These are phyloP conservation scores for Clohesyomyces aquaticus DNA, from an alignment of 495 filamentous ascomycete genomes.

Conservation along the genomic window DNA sequence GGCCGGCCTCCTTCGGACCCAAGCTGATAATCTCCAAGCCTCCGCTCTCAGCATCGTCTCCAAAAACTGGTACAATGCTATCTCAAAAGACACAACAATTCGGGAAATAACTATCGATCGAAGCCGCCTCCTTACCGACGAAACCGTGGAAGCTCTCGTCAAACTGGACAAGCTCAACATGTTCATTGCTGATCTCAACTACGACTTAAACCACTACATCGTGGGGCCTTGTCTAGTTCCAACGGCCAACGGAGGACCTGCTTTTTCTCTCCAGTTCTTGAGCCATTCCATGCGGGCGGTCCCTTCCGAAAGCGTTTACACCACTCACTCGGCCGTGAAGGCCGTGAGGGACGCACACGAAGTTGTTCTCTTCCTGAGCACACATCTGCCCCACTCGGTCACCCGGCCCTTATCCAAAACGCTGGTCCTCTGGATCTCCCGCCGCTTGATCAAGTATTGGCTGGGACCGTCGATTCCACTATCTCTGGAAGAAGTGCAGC, in stretches of 20 bases:
- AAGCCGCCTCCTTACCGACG: slow-evolving; percentile 29
- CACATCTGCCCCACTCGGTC: slow-evolving; percentile 66
- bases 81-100: slow-evolving; percentile 33
- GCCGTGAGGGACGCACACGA: slow-evolving; percentile 60
- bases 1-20: slow-evolving; percentile 43
- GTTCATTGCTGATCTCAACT: slow-evolving; percentile 37
- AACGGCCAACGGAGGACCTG: slow-evolving; percentile 25
- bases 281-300: no score
- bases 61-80: slow-evolving; percentile 16
- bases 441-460: slow-evolving; percentile 70
- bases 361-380: slow-evolving; percentile 67
- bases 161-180: slow-evolving; percentile 41
- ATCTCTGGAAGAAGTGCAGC: slow-evolving; percentile 66
- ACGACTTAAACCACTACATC: slow-evolving; percentile 44
- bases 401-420: slow-evolving; percentile 63
- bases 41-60: slow-evolving; percentile 42
- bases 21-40: slow-evolving; percentile 41
- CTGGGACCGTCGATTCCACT: slow-evolving; percentile 75
- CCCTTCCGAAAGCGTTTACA: no score
- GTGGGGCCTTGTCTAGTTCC: slow-evolving; percentile 42
- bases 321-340: slow-evolving; percentile 46
- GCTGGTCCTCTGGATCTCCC: slow-evolving; percentile 68
- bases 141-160: slow-evolving; percentile 39
- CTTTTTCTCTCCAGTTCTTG: slow-evolving; percentile 39
- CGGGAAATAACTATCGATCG: not conserved